phyloP scores from a whole-genome alignment of 768 basidiomycete species.

The Xerocomellus intermedius region DNA sequence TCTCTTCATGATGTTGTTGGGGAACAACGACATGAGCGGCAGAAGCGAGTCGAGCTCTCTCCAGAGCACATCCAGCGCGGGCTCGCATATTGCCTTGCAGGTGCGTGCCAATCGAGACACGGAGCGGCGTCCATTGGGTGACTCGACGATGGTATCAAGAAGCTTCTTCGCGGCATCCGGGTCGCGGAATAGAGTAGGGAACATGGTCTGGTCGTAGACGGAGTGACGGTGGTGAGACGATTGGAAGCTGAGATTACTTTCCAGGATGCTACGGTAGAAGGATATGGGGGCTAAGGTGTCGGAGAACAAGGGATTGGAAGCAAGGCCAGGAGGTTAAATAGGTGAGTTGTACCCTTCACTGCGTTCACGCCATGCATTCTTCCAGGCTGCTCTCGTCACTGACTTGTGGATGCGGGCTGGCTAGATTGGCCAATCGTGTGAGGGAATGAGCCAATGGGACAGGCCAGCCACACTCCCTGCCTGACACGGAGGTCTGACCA shows the following conservation, averaged over 20 bases:
- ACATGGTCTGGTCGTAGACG: slow-evolving; percentile 51
- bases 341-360: slow-evolving; percentile 40
- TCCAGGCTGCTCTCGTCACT: slow-evolving; percentile 24
- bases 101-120: slow-evolving; percentile 73
- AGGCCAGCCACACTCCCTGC: slow-evolving; percentile 27
- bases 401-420: slow-evolving; percentile 35
- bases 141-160: slow-evolving; percentile 50
- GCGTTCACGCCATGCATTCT: slow-evolving; percentile 44
- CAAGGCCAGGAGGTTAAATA: slow-evolving; percentile 31
- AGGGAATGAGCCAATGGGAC: slow-evolving; percentile 18
- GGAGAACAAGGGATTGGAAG: slow-evolving; percentile 39
- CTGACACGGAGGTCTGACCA: slow-evolving; percentile 23
- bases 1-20: slow-evolving; percentile 63
- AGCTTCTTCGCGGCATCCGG: slow-evolving; percentile 53
- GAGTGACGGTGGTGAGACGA: slow-evolving; percentile 42
- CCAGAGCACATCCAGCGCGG: slow-evolving; percentile 72
- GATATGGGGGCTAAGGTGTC: slow-evolving; percentile 35
- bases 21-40: slow-evolving; percentile 72
- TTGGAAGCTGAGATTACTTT: slow-evolving; percentile 26
- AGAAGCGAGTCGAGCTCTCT: slow-evolving; percentile 73
- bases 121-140: slow-evolving; percentile 63
- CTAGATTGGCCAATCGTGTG: slow-evolving; percentile 23
- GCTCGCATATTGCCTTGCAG: slow-evolving; percentile 70
- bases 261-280: slow-evolving; percentile 31
- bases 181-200: slow-evolving; percentile 59